Conservation (phyloP, 1,139 yeast genomes). For the Candida buenavistaensis region DNA sequence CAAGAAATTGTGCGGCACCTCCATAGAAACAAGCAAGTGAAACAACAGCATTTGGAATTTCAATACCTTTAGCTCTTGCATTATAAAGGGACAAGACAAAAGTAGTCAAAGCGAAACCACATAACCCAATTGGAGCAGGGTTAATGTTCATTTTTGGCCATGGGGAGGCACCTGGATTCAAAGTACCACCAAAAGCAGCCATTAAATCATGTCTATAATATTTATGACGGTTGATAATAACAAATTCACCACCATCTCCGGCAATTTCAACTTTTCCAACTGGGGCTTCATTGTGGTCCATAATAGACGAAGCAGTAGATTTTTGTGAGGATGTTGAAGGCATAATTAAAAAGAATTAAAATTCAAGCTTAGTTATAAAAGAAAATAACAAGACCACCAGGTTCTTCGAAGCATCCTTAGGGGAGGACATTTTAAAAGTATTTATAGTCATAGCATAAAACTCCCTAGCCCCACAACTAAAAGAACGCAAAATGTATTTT, state of each 20-base stretch:
- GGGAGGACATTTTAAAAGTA: no score
- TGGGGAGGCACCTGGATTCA: conserved; percentile 36
- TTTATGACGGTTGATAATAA: conserved; percentile 24
- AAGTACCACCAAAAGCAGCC: conserved; percentile 41
- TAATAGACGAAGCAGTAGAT: conserved; percentile 6
- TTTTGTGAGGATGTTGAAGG: conserved; percentile 13
- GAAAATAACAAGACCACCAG: no score
- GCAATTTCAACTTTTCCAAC: conserved; percentile 20
- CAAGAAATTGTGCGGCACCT: conserved; percentile 62
- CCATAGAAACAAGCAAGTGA: conserved; percentile 51
- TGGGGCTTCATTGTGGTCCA: conserved; percentile 13
- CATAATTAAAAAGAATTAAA: conserved; percentile 1
- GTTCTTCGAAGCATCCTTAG: no score
- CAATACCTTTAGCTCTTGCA: conserved; percentile 41
- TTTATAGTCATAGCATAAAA: neutral
- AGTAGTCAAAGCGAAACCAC: conserved; percentile 53
- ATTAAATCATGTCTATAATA: conserved; percentile 32
- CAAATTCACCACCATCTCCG: conserved; percentile 24
- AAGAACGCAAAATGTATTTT: no score
- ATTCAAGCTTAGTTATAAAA: no score
- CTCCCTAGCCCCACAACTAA: conserved; percentile 18
- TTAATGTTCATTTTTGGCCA: conserved; percentile 24
- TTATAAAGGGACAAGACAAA: conserved; percentile 46
- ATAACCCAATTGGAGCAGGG: conserved; percentile 24
- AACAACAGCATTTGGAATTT: conserved; percentile 39